Conservation (phyloP, 345 rosid genomes). For the Eucalyptus tenuipes region DNA sequence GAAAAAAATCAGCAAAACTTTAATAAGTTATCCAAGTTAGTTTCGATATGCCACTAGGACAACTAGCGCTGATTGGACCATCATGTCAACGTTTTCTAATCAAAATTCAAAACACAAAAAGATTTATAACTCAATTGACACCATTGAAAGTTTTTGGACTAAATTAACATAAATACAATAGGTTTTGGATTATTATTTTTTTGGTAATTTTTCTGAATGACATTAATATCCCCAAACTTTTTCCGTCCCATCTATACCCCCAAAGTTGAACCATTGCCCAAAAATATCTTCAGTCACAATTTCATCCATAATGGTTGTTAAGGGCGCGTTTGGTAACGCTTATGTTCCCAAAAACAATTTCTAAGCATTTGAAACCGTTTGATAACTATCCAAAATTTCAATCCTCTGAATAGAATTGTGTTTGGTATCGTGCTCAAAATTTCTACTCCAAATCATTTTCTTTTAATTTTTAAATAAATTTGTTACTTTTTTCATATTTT, state of each 20-base stretch:
- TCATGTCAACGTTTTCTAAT: background rate
- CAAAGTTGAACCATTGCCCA: background rate
- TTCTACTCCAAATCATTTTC: too few species aligned
- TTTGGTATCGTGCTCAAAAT: too few species aligned
- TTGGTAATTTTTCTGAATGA: background rate
- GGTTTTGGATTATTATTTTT: too few species aligned
- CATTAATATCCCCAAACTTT: background rate
- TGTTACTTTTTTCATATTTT: too few species aligned
- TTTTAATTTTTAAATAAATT: too few species aligned
- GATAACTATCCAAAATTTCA: too few species aligned
- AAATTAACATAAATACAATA: too few species aligned
- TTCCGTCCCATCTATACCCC: background rate
- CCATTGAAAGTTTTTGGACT: background rate
- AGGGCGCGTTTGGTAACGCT: too few species aligned
- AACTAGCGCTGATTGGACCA: fast-evolving
- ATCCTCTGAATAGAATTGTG: too few species aligned
- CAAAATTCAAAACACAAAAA: too few species aligned
- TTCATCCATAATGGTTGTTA: background rate
- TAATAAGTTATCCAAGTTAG: background rate
- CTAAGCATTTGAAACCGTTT: too few species aligned
- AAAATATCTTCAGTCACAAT: background rate
- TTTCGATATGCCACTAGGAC: background rate
- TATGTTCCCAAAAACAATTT: too few species aligned
- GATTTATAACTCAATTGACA: background rate
- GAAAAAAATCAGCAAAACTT: background rate